Evolutionary conservation across 257 asterid genomes (phyloP).

Genomic region (Mentha longifolia): DNA sequence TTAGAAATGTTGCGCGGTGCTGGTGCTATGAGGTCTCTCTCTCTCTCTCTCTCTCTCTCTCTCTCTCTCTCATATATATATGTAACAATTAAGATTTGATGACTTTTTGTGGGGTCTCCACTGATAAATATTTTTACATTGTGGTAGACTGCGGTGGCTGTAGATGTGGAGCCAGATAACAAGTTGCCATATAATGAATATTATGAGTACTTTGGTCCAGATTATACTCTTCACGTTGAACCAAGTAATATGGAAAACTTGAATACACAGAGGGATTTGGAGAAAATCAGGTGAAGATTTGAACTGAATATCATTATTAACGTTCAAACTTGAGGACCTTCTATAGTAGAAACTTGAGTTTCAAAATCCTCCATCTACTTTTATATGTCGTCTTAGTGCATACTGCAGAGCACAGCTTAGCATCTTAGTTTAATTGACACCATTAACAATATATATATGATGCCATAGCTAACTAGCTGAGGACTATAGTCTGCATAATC

Average conservation of each 20-base stretch:
- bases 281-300: conserved; percentile 63
- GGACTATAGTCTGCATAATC: not conserved
- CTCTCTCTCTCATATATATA: conserved; percentile 25
- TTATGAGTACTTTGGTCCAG: conserved; percentile 88
- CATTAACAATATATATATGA: not conserved
- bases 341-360: not conserved
- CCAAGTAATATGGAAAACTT: conserved; percentile 64
- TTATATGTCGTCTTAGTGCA: not conserved
- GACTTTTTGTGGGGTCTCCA: conserved; percentile 12
- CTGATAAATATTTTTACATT: conserved; percentile 31
- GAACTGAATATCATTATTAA: conserved; percentile 17
- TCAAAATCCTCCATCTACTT: too few relatives aligned
- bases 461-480: not conserved
- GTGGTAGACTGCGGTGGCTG: conserved; percentile 90
- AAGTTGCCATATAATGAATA: conserved; percentile 81
- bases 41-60: conserved; percentile 31
- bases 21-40: conserved; percentile 58
- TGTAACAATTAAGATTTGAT: not conserved
- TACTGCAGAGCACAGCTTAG: not conserved
- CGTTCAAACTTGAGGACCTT: conserved; percentile 8
- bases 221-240: conserved; percentile 74
- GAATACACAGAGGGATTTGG: conserved; percentile 68
- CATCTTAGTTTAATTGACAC: not conserved
- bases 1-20: conserved; percentile 57
- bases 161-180: conserved; percentile 83